Conservation (phyloP, 169 alveolate species). For the Toxoplasma gondii region DNA sequence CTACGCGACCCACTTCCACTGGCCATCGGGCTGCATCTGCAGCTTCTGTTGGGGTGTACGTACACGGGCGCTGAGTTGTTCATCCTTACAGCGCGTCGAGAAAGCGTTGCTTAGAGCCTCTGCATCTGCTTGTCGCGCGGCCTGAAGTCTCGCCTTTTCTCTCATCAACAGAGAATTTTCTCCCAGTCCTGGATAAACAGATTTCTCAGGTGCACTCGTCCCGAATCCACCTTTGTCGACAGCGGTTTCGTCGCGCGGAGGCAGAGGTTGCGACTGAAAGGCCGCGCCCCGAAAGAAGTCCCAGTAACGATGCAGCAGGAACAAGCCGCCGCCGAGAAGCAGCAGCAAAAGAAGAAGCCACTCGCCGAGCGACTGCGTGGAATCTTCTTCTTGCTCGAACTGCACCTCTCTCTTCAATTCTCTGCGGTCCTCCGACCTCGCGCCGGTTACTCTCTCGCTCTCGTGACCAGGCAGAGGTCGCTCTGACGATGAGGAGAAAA, state of each 20-base stretch:
- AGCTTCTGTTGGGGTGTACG: slow-evolving; percentile 3
- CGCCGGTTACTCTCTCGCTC: neutral
- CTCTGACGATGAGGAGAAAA: neutral
- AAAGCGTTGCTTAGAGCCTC: neutral
- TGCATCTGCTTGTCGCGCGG: neutral
- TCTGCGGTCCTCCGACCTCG: neutral
- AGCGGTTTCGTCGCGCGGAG: neutral
- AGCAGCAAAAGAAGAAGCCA: neutral
- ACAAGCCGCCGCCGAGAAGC: neutral
- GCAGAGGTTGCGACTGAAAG: neutral
- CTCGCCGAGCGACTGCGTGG: neutral
- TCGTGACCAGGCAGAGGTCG: neutral
- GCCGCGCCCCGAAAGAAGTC: neutral
- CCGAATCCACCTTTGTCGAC: neutral
- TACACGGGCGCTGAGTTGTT: neutral
- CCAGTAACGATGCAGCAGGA: neutral
- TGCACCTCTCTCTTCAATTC: neutral
- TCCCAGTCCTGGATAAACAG: neutral
- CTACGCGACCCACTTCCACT: slow-evolving; percentile 16
- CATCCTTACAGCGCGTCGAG: neutral
- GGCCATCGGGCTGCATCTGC: slow-evolving; percentile 37
- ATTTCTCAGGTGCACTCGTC: neutral
- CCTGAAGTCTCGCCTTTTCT: slow-evolving; percentile 13
- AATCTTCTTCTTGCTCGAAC: neutral
- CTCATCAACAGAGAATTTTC: neutral